Percentiles rank a stretch among this genome's conserved stretches.
Evolutionary conservation across 1,139 yeast genomes (phyloP).

Genomic region (Suhomyces terraborum): DNA sequence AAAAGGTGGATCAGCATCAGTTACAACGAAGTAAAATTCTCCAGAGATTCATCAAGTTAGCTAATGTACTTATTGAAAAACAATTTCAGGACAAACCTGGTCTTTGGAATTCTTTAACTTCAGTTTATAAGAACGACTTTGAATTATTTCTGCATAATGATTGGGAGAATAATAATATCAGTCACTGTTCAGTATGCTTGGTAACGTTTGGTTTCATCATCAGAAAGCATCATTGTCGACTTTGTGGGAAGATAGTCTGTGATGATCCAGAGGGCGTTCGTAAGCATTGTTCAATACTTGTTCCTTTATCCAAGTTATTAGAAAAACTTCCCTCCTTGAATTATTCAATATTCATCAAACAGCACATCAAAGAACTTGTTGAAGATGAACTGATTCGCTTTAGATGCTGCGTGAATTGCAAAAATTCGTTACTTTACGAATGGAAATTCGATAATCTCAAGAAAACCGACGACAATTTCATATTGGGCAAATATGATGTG

Average conservation of each 20-base stretch:
- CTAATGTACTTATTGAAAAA: slow-evolving; percentile 24
- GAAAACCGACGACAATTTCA: slow-evolving; percentile 10
- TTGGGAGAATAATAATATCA: slow-evolving; percentile 65
- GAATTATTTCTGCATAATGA: slow-evolving; percentile 25
- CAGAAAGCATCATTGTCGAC: slow-evolving; percentile 84
- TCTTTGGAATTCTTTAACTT: slow-evolving; percentile 6
- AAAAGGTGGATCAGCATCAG: slow-evolving; percentile 42
- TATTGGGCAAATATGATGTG: slow-evolving; percentile 26
- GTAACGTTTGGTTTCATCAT: slow-evolving; percentile 56
- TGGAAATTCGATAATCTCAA: slow-evolving; percentile 51
- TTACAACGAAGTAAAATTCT: slow-evolving; percentile 61
- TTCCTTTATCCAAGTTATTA: slow-evolving; percentile 56
- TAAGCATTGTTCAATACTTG: slow-evolving; percentile 65
- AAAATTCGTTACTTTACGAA: slow-evolving; percentile 58
- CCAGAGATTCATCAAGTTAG: slow-evolving; percentile 56
- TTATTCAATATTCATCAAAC: slow-evolving; percentile 34
- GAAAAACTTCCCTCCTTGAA: slow-evolving; percentile 42
- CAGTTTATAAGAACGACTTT: slow-evolving; percentile 13
- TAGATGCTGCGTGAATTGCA: slow-evolving; percentile 71
- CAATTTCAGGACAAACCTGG: slow-evolving; percentile 22
- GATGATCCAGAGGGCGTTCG: slow-evolving; percentile 52
- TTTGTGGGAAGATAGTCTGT: slow-evolving; percentile 84
- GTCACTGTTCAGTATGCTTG: slow-evolving; percentile 66
- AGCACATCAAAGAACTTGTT: slow-evolving; percentile 21
- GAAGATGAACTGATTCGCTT: slow-evolving; percentile 18